These are phyloP conservation scores for Salix udensis DNA, from an alignment of 345 rosid genomes.

Conservation along the genomic window DNA sequence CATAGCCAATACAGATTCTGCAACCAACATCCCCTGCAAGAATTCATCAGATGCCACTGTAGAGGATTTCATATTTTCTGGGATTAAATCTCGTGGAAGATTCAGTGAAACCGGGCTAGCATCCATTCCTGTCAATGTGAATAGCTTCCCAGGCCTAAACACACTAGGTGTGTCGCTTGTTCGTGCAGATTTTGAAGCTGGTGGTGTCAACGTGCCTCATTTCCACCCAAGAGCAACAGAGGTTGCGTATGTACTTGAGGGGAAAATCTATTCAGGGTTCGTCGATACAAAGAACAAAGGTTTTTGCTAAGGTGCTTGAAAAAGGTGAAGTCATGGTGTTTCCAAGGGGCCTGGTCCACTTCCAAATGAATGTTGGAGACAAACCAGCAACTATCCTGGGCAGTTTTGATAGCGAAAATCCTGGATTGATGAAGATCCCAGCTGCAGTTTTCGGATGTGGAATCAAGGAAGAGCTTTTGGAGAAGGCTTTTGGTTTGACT, in stretches of 20 bases:
- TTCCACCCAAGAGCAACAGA: conserved; percentile 79
- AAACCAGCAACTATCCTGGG: conserved; percentile 57
- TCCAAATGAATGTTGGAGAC: conserved; percentile 83
- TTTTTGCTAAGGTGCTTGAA: conserved; percentile 64
- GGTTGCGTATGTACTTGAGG: conserved; percentile 55
- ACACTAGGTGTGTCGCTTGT: conserved; percentile 65
- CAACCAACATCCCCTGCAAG: conserved; percentile 43
- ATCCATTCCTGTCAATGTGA: conserved; percentile 50
- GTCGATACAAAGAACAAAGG: conserved; percentile 51
- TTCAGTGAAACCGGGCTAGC: conserved; percentile 55
- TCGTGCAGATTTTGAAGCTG: conserved; percentile 62
- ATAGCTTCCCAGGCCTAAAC: conserved; percentile 69
- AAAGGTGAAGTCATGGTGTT: conserved; percentile 88
- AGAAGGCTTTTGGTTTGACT: conserved; percentile 75
- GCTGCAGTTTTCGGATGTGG: conserved; percentile 72
- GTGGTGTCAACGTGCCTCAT: conserved; percentile 73
- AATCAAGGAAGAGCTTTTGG: conserved; percentile 52
- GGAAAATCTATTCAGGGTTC: conserved; percentile 70
- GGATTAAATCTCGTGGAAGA: conserved; percentile 46
- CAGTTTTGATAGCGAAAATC: conserved; percentile 71
- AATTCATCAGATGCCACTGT: conserved; percentile 54
- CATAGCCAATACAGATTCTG: conserved; percentile 31
- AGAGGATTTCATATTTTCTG: conserved; percentile 65
- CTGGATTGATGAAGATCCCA: conserved; percentile 61
- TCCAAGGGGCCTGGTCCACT: conserved; percentile 72